Evolutionary conservation across 306 rosid genomes (phyloP).

Genomic region (Abrus precatorius): DNA sequence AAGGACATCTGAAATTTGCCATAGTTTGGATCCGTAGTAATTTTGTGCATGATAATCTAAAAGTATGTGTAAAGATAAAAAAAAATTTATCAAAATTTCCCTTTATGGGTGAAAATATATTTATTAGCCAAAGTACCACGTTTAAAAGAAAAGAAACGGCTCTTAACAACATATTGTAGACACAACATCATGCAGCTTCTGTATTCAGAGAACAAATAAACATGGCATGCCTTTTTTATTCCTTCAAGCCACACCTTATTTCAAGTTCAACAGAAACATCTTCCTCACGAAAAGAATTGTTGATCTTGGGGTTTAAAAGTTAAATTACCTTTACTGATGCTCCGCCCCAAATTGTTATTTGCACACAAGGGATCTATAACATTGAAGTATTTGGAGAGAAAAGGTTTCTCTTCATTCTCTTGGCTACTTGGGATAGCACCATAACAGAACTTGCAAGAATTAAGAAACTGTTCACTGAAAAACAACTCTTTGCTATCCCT

Average conservation of each 20-base stretch:
- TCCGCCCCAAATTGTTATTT: slow-evolving; percentile 89
- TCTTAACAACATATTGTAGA: neutral
- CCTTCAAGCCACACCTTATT: neutral
- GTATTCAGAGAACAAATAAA: slow-evolving; percentile 15
- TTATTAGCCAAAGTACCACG: slow-evolving; percentile 4
- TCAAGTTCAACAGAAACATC: slow-evolving; percentile 28
- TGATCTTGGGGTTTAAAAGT: neutral
- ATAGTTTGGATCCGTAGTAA: slow-evolving; percentile 9
- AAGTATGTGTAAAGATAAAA: neutral
- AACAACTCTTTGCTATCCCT: slow-evolving; percentile 64
- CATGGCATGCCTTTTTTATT: neutral
- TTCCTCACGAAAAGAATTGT: neutral
- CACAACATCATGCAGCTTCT: slow-evolving; percentile 28
- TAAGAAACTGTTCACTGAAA: slow-evolving; percentile 65
- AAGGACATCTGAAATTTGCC: slow-evolving; percentile 2
- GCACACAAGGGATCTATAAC: slow-evolving; percentile 81
- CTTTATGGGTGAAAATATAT: neutral
- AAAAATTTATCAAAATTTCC: neutral
- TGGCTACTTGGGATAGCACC: slow-evolving; percentile 59
- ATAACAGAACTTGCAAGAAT: slow-evolving; percentile 60
- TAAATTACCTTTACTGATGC: slow-evolving; percentile 73
- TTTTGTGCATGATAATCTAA: slow-evolving; percentile 22
- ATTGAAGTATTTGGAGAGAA: slow-evolving; percentile 71
- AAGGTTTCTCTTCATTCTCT: slow-evolving; percentile 63
- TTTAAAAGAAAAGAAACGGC: neutral